phyloP scores from a whole-genome alignment of 768 basidiomycete genomes.

The Porphyrellus cyaneotinctus region DNA sequence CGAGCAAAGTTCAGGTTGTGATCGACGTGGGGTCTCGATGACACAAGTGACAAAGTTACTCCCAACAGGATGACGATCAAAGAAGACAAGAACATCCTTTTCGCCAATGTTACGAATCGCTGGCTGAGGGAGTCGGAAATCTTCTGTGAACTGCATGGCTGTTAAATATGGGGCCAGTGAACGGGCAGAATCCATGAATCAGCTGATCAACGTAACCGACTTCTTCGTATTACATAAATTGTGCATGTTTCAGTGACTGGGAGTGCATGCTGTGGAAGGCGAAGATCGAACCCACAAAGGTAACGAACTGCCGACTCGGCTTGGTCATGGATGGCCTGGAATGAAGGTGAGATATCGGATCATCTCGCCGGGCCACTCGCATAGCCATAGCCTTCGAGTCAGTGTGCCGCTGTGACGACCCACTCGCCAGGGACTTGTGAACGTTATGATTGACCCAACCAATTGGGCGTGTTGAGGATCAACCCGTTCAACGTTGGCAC shows the following conservation, averaged over 20 bases:
- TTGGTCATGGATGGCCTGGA: neutral
- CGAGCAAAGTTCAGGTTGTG: slow-evolving; percentile 15
- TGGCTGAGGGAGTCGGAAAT: neutral
- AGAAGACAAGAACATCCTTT: slow-evolving; percentile 10
- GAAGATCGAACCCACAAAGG: neutral
- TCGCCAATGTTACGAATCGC: neutral
- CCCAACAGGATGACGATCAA: slow-evolving; percentile 11
- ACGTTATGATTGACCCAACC: neutral
- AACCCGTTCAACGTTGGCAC: no score
- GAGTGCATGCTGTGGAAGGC: neutral
- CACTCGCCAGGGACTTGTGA: neutral
- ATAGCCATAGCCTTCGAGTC: neutral
- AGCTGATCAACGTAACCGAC: neutral
- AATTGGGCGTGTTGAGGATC: no score
- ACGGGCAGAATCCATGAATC: neutral
- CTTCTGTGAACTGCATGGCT: neutral
- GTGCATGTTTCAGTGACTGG: neutral
- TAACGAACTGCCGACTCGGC: neutral
- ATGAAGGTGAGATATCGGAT: neutral
- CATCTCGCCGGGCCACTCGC: neutral
- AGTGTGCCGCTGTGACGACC: no score
- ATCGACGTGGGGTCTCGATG: slow-evolving; percentile 1
- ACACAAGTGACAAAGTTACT: slow-evolving; percentile 10
- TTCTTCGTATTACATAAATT: neutral
- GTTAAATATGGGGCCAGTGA: neutral